These are phyloP conservation scores for Macrophomina pseudophaseolina DNA, from an alignment of 2,329 filamentous ascomycete species.

Conservation along the genomic window DNA sequence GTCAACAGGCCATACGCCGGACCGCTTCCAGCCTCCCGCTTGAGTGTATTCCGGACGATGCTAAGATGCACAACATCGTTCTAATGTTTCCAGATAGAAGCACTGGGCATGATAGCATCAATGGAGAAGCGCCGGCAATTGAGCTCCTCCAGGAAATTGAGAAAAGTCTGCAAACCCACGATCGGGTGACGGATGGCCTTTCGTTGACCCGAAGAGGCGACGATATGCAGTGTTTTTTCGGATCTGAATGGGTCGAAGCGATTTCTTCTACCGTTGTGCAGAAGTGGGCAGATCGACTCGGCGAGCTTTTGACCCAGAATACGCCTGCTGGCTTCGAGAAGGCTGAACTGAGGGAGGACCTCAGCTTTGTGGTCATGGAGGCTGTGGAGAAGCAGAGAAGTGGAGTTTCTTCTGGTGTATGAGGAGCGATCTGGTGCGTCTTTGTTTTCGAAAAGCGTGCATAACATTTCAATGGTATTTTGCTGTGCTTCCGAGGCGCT, in stretches of 20 bases:
- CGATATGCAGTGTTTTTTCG: background rate
- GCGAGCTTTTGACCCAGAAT: background rate
- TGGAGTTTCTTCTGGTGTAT: background rate
- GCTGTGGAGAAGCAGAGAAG: background rate
- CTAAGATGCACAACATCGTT: conserved; percentile 34
- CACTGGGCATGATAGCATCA: background rate
- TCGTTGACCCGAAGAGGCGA: background rate
- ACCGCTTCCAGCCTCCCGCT: conserved; percentile 45
- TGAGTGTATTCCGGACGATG: conserved; percentile 42
- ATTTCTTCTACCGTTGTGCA: background rate
- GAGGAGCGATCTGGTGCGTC: background rate
- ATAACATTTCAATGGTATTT: too few relatives aligned
- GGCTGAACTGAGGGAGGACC: background rate
- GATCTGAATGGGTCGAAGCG: background rate
- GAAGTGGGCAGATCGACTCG: background rate
- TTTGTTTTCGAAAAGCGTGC: background rate
- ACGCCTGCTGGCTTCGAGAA: background rate
- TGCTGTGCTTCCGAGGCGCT: too few relatives aligned
- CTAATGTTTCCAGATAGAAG: background rate
- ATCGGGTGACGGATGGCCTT: background rate
- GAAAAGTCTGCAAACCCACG: background rate
- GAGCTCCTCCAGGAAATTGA: background rate
- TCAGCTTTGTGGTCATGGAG: conserved; percentile 1
- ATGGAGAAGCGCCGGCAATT: background rate
- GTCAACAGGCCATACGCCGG: conserved; percentile 31